Conservation (phyloP, 805 yeast genomes). For the Geotrichum ghanense region DNA sequence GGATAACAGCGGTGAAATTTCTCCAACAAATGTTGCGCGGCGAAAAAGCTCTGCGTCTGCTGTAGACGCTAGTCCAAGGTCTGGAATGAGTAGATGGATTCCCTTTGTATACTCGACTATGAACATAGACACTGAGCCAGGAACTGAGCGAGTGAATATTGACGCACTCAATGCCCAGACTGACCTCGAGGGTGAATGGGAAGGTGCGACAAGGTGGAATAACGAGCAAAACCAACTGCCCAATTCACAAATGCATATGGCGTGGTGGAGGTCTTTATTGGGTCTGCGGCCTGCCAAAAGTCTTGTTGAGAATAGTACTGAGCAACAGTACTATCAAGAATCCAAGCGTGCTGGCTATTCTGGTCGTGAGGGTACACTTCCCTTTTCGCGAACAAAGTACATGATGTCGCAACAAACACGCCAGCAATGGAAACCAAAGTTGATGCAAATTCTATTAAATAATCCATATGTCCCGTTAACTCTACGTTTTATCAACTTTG, state of each 20-base stretch:
- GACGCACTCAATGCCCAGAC: background rate
- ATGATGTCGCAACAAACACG: constrained; percentile 18
- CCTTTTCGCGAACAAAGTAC: constrained; percentile 15
- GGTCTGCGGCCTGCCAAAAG: background rate
- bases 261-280: background rate
- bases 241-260: background rate
- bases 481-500: constrained; percentile 48
- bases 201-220: background rate
- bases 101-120: background rate
- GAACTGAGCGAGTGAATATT: background rate
- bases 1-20: too few species aligned
- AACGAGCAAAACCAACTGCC: background rate
- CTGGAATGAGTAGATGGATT: background rate
- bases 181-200: background rate
- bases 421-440: constrained; percentile 39
- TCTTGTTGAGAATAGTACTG: background rate
- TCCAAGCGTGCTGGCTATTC: background rate
- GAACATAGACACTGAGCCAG: background rate
- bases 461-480: constrained; percentile 77
- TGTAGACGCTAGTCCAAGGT: too few species aligned
- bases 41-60: too few species aligned
- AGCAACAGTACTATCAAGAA: background rate
- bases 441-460: constrained; percentile 48
- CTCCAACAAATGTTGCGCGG: too few species aligned
- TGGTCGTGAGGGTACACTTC: constrained; percentile 5